Conservation (phyloP, 495 filamentous ascomycete genomes). For the Elaphomyces granulatus region DNA sequence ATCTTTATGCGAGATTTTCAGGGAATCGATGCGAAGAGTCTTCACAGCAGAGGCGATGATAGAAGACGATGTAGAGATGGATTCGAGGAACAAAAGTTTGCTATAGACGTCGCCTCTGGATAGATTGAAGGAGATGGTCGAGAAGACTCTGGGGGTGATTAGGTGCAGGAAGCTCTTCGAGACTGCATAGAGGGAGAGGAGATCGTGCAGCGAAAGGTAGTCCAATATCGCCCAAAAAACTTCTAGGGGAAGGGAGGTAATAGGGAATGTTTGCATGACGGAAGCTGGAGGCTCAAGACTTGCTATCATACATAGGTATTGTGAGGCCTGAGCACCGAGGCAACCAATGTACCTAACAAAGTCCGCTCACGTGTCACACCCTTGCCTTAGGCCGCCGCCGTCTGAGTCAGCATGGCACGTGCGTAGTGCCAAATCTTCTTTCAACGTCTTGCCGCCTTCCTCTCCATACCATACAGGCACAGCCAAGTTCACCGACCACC, state of each 20-base stretch:
- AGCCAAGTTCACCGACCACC: constrained; percentile 31
- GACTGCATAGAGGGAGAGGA: background rate
- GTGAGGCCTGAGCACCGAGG: too few species aligned
- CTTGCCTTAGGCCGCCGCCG: constrained; percentile 5
- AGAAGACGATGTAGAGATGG: background rate
- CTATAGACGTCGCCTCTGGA: background rate
- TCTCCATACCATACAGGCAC: constrained; percentile 24
- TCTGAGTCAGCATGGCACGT: constrained; percentile 20
- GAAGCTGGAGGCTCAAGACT: too few species aligned
- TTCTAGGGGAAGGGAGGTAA: background rate
- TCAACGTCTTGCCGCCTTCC: constrained; percentile 14
- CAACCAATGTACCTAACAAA: too few species aligned
- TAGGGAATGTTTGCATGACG: too few species aligned
- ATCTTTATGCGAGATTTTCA: too few species aligned
- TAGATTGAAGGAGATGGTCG: background rate
- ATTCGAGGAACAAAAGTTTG: background rate
- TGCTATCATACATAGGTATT: too few species aligned
- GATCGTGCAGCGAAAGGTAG: background rate
- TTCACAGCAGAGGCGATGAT: background rate
- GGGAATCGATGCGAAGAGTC: background rate
- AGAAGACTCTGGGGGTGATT: background rate
- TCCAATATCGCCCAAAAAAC: background rate
- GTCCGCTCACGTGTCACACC: too few species aligned
- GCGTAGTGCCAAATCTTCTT: constrained; percentile 26
- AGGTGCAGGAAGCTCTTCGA: background rate